These are phyloP conservation scores for Holtermannia corniformis DNA, from an alignment of 768 basidiomycete species.

Conservation along the genomic window DNA sequence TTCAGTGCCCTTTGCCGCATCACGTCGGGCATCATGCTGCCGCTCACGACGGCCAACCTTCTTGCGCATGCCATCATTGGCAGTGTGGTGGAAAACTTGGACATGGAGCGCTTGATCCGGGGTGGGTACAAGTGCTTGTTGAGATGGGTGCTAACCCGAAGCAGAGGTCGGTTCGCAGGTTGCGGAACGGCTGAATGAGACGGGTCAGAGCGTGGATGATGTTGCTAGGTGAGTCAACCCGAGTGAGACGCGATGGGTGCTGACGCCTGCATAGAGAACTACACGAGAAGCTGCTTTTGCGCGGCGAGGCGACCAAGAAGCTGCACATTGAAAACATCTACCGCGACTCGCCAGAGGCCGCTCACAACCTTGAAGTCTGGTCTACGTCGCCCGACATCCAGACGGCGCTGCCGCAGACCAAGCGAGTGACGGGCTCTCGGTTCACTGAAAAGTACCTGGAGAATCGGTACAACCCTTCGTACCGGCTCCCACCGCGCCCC, in stretches of 20 bases:
- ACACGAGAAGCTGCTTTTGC: constrained; percentile 76
- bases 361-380: constrained; percentile 83
- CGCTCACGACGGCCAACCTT: constrained; percentile 86
- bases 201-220: constrained; percentile 79
- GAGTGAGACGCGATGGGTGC: background rate
- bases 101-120: constrained; percentile 91
- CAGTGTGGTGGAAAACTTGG: constrained; percentile 90
- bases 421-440: constrained; percentile 79
- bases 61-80: constrained; percentile 90
- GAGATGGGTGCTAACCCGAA: background rate
- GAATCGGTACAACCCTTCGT: constrained; percentile 43
- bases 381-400: constrained; percentile 58
- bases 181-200: constrained; percentile 67
- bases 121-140: constrained; percentile 15
- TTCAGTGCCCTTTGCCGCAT: constrained; percentile 86
- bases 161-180: constrained; percentile 85
- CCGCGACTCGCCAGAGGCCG: constrained; percentile 75
- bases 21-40: constrained; percentile 92
- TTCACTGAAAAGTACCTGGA: constrained; percentile 94
- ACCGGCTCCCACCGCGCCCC: constrained; percentile 25
- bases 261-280: constrained; percentile 52
- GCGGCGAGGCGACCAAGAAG: constrained; percentile 95
- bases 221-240: constrained; percentile 55
- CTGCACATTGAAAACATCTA: constrained; percentile 95
- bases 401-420: constrained; percentile 66